Percentiles rank a stretch among this genome's conserved stretches.
These are phyloP conservation scores for Torulaspora franciscae DNA, from an alignment of 805 yeast species.

Conservation along the genomic window DNA sequence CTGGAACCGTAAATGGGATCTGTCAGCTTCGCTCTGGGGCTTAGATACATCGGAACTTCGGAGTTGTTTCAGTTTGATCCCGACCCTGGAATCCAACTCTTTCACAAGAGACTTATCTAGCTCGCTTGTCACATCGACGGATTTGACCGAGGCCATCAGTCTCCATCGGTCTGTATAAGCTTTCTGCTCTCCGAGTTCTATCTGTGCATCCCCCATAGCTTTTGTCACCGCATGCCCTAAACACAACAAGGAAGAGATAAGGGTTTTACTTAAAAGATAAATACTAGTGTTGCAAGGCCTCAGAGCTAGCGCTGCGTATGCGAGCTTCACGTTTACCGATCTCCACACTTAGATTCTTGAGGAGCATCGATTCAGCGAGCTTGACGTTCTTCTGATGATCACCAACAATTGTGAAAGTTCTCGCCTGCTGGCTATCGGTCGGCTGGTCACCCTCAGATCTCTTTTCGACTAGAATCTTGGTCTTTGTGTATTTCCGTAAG, in stretches of 20 bases:
- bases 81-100: not conserved
- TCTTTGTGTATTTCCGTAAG: slow-evolving; percentile 71
- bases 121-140: not conserved
- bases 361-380: slow-evolving; percentile 53
- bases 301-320: slow-evolving; percentile 7
- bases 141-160: not conserved
- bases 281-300: not conserved
- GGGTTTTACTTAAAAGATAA: not conserved
- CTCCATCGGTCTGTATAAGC: not conserved
- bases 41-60: not conserved
- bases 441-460: slow-evolving; percentile 50
- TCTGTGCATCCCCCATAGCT: not conserved
- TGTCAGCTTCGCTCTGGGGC: not conserved
- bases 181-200: too few relatives aligned
- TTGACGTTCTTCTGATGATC: slow-evolving; percentile 41
- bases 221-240: not conserved
- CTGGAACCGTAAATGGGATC: slow-evolving; percentile 29
- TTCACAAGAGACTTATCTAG: not conserved
- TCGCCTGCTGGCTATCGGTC: slow-evolving; percentile 16
- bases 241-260: not conserved
- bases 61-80: not conserved
- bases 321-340: slow-evolving; percentile 44
- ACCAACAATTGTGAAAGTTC: slow-evolving; percentile 71
- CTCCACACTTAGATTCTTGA: slow-evolving; percentile 56
- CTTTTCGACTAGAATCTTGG: slow-evolving; percentile 71